Evolutionary conservation across 2,329 filamentous ascomycete genomes (phyloP).

Genomic region (Colletotrichum falcatum): DNA sequence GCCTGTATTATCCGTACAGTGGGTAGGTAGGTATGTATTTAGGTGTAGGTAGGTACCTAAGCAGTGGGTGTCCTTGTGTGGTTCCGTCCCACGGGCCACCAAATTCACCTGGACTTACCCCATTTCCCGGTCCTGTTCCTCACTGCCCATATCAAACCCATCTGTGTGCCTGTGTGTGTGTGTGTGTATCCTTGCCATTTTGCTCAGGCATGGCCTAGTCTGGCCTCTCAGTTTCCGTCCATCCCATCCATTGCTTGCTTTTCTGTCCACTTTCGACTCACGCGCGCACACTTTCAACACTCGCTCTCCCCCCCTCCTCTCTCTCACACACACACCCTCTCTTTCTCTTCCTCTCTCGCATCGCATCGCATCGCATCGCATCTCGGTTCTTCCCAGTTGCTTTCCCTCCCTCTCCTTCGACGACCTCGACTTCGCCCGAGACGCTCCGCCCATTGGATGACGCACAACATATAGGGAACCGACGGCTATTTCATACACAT

Average conservation of each 20-base stretch:
- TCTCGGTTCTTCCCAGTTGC: constrained; percentile 1
- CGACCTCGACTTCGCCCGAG: not conserved
- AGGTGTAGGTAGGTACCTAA: not conserved
- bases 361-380: constrained; percentile 1
- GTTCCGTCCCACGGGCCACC: constrained; percentile 20
- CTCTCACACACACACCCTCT: constrained; percentile 2
- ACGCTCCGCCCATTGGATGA: not conserved
- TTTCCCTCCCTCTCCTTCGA: constrained; percentile 9
- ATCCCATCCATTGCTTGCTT: constrained; percentile 16
- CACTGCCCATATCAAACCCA: constrained; percentile 5
- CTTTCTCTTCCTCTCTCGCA: constrained; percentile 1
- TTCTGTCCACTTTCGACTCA: not conserved
- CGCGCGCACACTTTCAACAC: not conserved
- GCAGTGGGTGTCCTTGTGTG: too few species aligned
- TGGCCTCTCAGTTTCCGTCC: not conserved
- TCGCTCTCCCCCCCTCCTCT: constrained; percentile 1
- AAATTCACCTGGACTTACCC: constrained; percentile 20
- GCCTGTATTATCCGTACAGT: too few species aligned
- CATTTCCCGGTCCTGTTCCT: constrained; percentile 28
- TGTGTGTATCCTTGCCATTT: not conserved
- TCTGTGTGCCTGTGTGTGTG: not conserved
- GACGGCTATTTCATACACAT: constrained; percentile 3
- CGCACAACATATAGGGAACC: not conserved
- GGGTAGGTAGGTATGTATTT: not conserved
- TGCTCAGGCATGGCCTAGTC: not conserved